Conservation (phyloP, 2,329 filamentous ascomycete genomes). For the Elsinoe perseae region DNA sequence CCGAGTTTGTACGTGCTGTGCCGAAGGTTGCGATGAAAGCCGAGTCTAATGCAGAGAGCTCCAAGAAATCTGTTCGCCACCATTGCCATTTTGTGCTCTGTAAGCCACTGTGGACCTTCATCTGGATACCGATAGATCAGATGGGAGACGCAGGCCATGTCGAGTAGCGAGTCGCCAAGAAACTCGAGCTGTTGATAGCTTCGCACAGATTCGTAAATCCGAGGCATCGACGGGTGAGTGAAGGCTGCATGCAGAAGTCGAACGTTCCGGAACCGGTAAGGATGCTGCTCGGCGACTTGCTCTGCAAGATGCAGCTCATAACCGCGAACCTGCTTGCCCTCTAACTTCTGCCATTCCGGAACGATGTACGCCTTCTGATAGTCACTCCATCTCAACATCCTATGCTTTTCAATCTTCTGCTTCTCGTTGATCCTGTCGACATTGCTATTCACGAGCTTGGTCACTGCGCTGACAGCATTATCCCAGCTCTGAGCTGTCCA, state of each 20-base stretch:
- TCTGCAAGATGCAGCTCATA: conserved; percentile 60
- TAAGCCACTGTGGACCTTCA: conserved; percentile 91
- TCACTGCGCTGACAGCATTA: conserved; percentile 57
- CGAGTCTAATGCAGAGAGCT: conserved; percentile 68
- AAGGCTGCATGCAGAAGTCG: conserved; percentile 76
- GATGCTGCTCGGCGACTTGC: conserved; percentile 53
- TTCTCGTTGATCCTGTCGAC: conserved; percentile 35
- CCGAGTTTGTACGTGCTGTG: conserved; percentile 44
- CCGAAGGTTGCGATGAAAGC: conserved; percentile 66
- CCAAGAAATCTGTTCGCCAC: conserved; percentile 92
- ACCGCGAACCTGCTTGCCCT: conserved; percentile 44
- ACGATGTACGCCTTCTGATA: conserved; percentile 63
- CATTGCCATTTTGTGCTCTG: conserved; percentile 99
- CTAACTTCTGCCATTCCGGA: conserved; percentile 61
- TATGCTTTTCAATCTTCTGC: conserved; percentile 41
- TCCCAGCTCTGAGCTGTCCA: conserved; percentile 47
- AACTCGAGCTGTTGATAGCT: conserved; percentile 90
- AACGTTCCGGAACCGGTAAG: conserved; percentile 65
- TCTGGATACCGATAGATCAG: conserved; percentile 69
- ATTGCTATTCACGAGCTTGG: conserved; percentile 56
- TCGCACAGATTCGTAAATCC: conserved; percentile 67
- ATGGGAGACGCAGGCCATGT: conserved; percentile 76
- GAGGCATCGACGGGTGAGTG: conserved; percentile 75
- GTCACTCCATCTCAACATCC: conserved; percentile 60
- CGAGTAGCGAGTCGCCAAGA: conserved; percentile 78